These are phyloP conservation scores for Microcyclospora pomicola DNA, from an alignment of 2,329 filamentous ascomycete species.

Conservation along the genomic window DNA sequence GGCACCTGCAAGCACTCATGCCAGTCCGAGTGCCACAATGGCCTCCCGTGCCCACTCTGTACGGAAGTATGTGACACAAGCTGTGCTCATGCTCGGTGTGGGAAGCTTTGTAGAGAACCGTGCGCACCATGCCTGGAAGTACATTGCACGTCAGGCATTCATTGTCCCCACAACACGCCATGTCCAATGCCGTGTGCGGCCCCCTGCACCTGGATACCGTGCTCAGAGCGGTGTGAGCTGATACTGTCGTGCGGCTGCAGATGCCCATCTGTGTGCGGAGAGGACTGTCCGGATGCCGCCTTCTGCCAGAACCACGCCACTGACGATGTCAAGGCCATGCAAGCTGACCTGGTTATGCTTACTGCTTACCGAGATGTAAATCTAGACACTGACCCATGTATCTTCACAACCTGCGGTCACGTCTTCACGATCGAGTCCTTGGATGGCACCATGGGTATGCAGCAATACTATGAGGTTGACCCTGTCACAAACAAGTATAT, in stretches of 20 bases:
- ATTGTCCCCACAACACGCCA: slow-evolving; percentile 37
- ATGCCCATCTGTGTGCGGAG: slow-evolving; percentile 53
- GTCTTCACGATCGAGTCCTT: slow-evolving; percentile 46
- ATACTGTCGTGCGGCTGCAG: slow-evolving; percentile 45
- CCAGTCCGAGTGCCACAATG: slow-evolving; percentile 37
- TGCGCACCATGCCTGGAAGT: slow-evolving; percentile 47
- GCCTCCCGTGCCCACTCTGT: slow-evolving; percentile 36
- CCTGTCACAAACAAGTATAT: slow-evolving; percentile 10
- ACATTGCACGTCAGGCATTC: slow-evolving; percentile 34
- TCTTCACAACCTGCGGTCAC: slow-evolving; percentile 51
- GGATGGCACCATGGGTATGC: slow-evolving; percentile 47
- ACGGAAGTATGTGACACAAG: slow-evolving; percentile 37
- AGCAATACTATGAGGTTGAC: slow-evolving; percentile 34
- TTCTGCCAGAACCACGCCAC: slow-evolving; percentile 46
- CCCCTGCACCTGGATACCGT: slow-evolving; percentile 55
- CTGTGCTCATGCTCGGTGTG: slow-evolving; percentile 45
- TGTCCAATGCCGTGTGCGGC: slow-evolving; percentile 48
- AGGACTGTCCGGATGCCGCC: slow-evolving; percentile 38
- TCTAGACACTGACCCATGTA: slow-evolving; percentile 45
- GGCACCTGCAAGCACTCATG: slow-evolving; percentile 46
- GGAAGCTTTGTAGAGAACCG: slow-evolving; percentile 42
- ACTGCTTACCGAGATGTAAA: slow-evolving; percentile 44
- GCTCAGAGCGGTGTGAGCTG: slow-evolving; percentile 43
- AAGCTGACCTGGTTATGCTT: slow-evolving; percentile 45
- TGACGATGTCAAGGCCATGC: slow-evolving; percentile 29